Percentiles rank a stretch among this genome's conserved stretches.
Evolutionary conservation across 192 early-diverging fungal genomes (phyloP).

Genomic region (Mortierella claussenii): DNA sequence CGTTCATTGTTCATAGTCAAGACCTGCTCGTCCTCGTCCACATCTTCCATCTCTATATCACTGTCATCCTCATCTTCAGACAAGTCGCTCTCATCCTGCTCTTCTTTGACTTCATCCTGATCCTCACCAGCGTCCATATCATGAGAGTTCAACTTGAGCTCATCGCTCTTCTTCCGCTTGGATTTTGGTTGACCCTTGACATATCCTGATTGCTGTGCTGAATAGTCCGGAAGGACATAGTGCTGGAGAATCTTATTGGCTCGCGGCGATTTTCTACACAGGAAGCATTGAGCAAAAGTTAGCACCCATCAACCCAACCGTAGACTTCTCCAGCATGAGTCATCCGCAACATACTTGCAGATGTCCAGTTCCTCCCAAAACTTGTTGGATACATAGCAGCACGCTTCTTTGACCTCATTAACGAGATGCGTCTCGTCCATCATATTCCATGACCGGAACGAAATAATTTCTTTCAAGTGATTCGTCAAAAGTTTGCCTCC

Average conservation of each 20-base stretch:
- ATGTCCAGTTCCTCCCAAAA: conserved; percentile 72
- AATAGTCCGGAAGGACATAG: conserved; percentile 77
- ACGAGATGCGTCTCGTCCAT: conserved; percentile 93
- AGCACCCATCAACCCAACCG: no score
- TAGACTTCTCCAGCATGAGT: no score
- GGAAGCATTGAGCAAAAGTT: no score
- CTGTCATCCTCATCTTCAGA: conserved; percentile 11
- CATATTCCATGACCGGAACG: conserved; percentile 94
- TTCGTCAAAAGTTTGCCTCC: conserved; percentile 90
- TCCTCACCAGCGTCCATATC: conserved; percentile 6
- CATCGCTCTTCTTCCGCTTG: conserved; percentile 5
- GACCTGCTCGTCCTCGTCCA: conserved; percentile 60
- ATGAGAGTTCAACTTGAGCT: background rate
- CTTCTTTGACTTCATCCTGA: background rate
- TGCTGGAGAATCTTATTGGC: conserved; percentile 67
- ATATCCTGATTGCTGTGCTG: conserved; percentile 60
- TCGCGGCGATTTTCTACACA: conserved; percentile 50
- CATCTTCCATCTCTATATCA: conserved; percentile 13
- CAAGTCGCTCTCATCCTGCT: conserved; percentile 1
- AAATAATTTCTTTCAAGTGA: conserved; percentile 90
- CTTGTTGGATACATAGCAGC: conserved; percentile 81
- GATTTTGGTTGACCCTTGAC: conserved; percentile 55
- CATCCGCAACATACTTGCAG: conserved; percentile 60
- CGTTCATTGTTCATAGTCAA: conserved; percentile 79
- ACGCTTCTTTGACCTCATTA: conserved; percentile 84